A percentile compares a stretch with the other conserved stretches of the same genome.
phyloP scores from a whole-genome alignment of 75 land plant genomes.

The Selaginella tamariscina region DNA sequence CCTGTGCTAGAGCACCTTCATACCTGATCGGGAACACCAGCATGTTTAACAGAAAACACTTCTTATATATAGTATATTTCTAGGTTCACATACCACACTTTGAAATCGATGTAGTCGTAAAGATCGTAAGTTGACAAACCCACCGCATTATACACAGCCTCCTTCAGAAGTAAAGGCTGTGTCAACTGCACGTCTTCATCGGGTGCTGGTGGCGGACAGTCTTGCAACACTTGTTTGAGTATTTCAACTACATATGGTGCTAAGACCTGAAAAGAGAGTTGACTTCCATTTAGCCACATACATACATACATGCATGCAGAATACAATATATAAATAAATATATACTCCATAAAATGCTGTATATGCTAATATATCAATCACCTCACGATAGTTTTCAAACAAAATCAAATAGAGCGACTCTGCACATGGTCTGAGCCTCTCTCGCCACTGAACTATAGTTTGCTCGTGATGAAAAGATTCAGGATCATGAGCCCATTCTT shows the following conservation, averaged over 20 bases:
- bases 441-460: constrained; percentile 86
- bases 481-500: constrained; percentile 83
- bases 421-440: constrained; percentile 91
- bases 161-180: constrained; percentile 67
- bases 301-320: background rate
- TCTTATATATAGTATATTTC: background rate
- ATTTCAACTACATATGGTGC: constrained; percentile 81
- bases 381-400: constrained; percentile 86
- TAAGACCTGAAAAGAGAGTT: constrained; percentile 46
- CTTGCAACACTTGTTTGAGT: constrained; percentile 68
- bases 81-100: constrained; percentile 49
- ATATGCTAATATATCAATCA: constrained; percentile 5
- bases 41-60: background rate
- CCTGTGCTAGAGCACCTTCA: constrained; percentile 61
- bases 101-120: constrained; percentile 72
- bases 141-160: constrained; percentile 93
- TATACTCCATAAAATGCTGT: background rate
- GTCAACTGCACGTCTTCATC: constrained; percentile 51
- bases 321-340: constrained; percentile 4
- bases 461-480: constrained; percentile 97
- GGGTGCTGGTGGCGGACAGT: constrained; percentile 45
- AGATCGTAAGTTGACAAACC: constrained; percentile 95
- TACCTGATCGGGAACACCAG: constrained; percentile 36
- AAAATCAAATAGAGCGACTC: constrained; percentile 87
- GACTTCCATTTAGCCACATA: background rate